Percentiles rank a stretch among this genome's conserved stretches.
Conservation (phyloP, 2,329 filamentous ascomycete species). For the Arthrinium puccinioides region DNA sequence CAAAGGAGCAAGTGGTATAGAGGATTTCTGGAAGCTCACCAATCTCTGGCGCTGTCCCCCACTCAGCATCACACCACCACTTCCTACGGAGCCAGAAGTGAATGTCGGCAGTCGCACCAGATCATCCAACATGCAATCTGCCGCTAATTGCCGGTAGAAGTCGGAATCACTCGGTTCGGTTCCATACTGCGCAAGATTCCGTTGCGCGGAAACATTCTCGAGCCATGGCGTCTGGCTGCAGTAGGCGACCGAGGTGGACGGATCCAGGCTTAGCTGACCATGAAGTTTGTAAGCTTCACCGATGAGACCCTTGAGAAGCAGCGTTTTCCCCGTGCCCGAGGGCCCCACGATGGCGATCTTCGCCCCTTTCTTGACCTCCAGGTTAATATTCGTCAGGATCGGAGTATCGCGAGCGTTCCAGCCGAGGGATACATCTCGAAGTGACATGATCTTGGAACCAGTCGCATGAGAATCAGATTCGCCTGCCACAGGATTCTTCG, state of each 20-base stretch:
- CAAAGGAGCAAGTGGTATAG: not conserved
- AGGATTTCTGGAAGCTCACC: conserved; percentile 4
- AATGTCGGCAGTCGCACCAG: not conserved
- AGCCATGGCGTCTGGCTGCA: conserved; percentile 17
- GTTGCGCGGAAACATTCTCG: conserved; percentile 11
- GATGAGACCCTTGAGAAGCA: conserved; percentile 15
- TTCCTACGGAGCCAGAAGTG: conserved; percentile 13
- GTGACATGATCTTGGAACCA: not conserved
- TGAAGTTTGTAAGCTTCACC: conserved; percentile 8
- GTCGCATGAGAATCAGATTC: not conserved
- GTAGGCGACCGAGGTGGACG: conserved; percentile 8
- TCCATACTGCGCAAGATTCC: conserved; percentile 8
- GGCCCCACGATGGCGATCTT: not conserved
- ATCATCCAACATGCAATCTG: not conserved
- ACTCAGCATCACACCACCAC: conserved; percentile 17
- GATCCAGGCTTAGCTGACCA: not conserved
- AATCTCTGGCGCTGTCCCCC: conserved; percentile 11
- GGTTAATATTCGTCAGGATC: not conserved
- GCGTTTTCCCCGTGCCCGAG: not conserved
- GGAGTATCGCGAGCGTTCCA: not conserved
- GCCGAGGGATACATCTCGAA: not conserved
- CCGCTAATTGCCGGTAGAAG: not conserved
- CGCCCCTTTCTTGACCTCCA: not conserved
- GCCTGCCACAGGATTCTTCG: not conserved
- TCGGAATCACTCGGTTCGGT: not conserved